phyloP scores from a whole-genome alignment of 441 rosid species.

The Populus hybrid region DNA sequence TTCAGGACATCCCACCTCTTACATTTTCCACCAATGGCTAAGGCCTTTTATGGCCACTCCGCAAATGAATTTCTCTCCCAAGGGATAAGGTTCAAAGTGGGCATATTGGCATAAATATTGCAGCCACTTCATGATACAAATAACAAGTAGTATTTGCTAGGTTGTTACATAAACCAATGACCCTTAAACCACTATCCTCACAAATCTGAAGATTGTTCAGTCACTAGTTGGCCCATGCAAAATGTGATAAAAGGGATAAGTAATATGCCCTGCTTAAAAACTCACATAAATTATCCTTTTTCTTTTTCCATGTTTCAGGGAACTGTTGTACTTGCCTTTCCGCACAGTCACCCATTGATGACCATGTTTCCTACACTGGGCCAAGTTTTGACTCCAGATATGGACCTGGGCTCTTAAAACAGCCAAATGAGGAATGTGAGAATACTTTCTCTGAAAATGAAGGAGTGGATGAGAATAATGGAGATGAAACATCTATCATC shows the following conservation, averaged over 20 bases:
- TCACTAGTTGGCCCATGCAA: neutral
- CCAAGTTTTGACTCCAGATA: constrained; percentile 42
- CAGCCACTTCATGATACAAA: constrained; percentile 7
- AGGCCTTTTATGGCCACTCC: neutral
- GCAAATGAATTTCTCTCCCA: constrained; percentile 1
- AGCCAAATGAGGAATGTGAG: constrained; percentile 37
- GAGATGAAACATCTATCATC: constrained; percentile 33
- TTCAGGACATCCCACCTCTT: neutral
- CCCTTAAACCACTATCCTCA: neutral
- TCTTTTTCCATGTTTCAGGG: constrained; percentile 42
- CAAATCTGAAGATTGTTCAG: neutral
- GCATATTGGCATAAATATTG: neutral
- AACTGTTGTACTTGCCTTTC: constrained; percentile 52
- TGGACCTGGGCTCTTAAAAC: constrained; percentile 33
- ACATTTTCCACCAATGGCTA: constrained; percentile 5
- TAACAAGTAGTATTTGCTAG: neutral
- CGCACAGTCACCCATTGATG: constrained; percentile 47
- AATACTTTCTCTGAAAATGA: constrained; percentile 35
- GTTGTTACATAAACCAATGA: neutral
- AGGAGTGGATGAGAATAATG: constrained; percentile 23
- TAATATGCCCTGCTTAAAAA: constrained; percentile 1
- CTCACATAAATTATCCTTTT: constrained; percentile 7
- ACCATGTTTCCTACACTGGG: constrained; percentile 32
- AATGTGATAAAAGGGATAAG: neutral
- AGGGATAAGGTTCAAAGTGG: neutral